Evolutionary conservation across 441 rosid genomes (phyloP), one percentile per base, ranked within the genome.

Genomic region (Cnidoscolus chayamansa): DNA sequence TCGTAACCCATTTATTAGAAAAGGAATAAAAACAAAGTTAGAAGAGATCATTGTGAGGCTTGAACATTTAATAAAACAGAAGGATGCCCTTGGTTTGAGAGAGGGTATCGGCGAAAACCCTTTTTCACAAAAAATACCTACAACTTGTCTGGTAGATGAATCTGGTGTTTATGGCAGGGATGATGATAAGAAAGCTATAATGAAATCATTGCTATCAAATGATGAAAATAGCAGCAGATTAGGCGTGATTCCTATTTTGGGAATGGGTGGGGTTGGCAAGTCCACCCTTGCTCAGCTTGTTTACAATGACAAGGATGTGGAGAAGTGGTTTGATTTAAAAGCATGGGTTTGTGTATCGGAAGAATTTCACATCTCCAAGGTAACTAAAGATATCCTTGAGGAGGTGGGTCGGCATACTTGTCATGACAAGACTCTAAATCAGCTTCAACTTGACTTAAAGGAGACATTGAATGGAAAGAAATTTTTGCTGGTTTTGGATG

Each of bases 221-320:
- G 63, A 57, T 10, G 54, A 12, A 12, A 43, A 43, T 69, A 54
- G 13, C 2, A 37, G 45, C 12, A 50, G 13, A 12, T 11, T 57
- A 7, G 53, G 4, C 6, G 63, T 69, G 63, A 69, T 69, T 40
- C 63, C 72, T 1, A 69, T 57, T 10, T 40, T 69, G 30, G 72
- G 72, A 0, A 56, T 69, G 54, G 63, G 54, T 45, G 72, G 63
- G 13, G 8, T 69, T 20, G 72, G 72, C 9, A 69, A 69, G 2
- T 40, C 72, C 0, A 69, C 72, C 20, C 72, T 69, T 43, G 54
- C 63, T 17, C 72, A 69, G 64, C 40, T 56, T 57, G 64, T 56
- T 31, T 69, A 56, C 20, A 69, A 69, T 53, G 71, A 53, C 16
- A 37, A 2, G 10, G 37, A 49, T 35, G 71, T 67, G 19, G 8